Evolutionary conservation across 2,329 filamentous ascomycete species (phyloP), one percentile per base, ranked within the genome.

Genomic region (Claviceps monticola): DNA sequence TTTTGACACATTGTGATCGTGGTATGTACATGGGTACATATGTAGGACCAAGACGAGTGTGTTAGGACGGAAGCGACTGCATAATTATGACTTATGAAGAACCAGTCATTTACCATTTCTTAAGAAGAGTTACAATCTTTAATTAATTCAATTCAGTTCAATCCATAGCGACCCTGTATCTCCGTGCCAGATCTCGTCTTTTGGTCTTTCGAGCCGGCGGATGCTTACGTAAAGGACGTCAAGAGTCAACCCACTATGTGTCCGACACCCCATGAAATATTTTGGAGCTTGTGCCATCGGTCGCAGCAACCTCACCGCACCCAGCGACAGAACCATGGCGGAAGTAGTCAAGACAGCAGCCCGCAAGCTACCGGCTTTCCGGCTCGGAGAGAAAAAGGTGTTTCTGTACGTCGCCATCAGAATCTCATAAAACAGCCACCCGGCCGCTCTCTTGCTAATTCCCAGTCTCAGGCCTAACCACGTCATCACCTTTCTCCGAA

Each of bases 401-500:
- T 82, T 71, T 56, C 64, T 82, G 79, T 81, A 63, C 56, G 75
- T 45, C 5, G 1, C 14, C 16, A 21, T 14, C 16, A 7, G 7
- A 7, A 36, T 44, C 5, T 19, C 39, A 2, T 13, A 19, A 19
- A 19, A 16, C n/a, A n/a, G 16, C 38, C 13, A 39, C 38, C 14
- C 16, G 14, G 14, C 38, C n/a, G 6, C 38, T 16, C n/a, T 39
- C 26, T 39, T 8, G 38, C 38, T 39, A 39, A 39, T 39, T 6
- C 38, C 11, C 21, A 38, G 13, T 5, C 5, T 19, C 62, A 95
- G 90, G 54, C 91, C 91, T 50, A 82, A 84, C 64, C 87, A 94
- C 71, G 79, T 82, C 57, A 74, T 97, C 63, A 83, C 84, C 55
- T 79, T 97, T 62, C 74, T 95, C 60, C 84, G 75, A 59, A 84